phyloP scores from a whole-genome alignment of 2,329 filamentous ascomycete species.

The Madurella fahalii region DNA sequence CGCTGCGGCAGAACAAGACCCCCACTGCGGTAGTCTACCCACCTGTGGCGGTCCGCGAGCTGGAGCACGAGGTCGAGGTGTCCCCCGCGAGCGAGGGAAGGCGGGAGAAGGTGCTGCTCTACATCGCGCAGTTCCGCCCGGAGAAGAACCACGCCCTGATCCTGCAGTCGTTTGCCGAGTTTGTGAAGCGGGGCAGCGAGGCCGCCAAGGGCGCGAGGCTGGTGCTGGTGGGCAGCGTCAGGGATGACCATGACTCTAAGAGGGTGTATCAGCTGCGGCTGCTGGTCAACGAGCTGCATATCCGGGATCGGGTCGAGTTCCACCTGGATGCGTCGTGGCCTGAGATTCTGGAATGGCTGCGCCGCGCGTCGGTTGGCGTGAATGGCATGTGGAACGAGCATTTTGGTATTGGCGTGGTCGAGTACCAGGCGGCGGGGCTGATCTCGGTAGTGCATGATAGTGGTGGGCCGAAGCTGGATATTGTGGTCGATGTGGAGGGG shows the following conservation, averaged over 20 bases:
- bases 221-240: conserved; percentile 86
- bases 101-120: conserved; percentile 72
- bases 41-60: conserved; percentile 82
- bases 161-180: conserved; percentile 75
- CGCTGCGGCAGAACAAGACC: conserved; percentile 44
- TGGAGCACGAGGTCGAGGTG: conserved; percentile 70
- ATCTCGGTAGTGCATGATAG: conserved; percentile 92
- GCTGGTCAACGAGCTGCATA: conserved; percentile 77
- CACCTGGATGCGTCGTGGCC: conserved; percentile 87
- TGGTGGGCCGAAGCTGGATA: conserved; percentile 89
- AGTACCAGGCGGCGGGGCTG: conserved; percentile 93
- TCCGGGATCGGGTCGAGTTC: conserved; percentile 82
- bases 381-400: conserved; percentile 99
- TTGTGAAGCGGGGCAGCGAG: conserved; percentile 53
- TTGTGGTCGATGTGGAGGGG: conserved; percentile 77
- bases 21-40: conserved; percentile 80
- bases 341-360: conserved; percentile 75
- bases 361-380: conserved; percentile 75
- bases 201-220: conserved; percentile 59
- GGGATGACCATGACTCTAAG: conserved; percentile 74
- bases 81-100: conserved; percentile 62
- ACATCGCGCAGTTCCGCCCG: conserved; percentile 94
- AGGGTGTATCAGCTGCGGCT: conserved; percentile 85
- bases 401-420: conserved; percentile 96
- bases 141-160: conserved; percentile 95